Conservation (phyloP, 2,329 filamentous ascomycete genomes). For the Fusarium sp. region DNA sequence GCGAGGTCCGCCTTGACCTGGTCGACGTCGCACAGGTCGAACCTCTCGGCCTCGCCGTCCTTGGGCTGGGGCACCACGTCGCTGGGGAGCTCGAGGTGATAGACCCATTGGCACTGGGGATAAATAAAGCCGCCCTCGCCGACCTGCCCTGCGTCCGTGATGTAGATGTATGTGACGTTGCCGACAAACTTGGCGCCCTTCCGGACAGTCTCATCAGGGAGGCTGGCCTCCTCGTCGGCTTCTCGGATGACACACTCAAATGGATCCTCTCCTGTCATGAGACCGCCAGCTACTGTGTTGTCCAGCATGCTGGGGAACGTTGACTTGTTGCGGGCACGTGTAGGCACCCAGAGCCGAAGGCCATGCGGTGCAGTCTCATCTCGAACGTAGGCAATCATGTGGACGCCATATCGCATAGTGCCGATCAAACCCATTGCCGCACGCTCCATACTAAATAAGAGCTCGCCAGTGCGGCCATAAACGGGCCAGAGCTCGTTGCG, state of each 20-base stretch:
- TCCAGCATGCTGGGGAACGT: slow-evolving; percentile 95
- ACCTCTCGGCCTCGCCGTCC: slow-evolving; percentile 90
- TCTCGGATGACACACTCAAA: slow-evolving; percentile 89
- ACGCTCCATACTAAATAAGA: slow-evolving; percentile 83
- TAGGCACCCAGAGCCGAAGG: slow-evolving; percentile 86
- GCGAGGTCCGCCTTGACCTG: slow-evolving; percentile 78
- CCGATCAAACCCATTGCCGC: slow-evolving; percentile 80
- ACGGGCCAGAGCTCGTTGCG: slow-evolving; percentile 84
- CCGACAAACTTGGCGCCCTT: slow-evolving; percentile 69
- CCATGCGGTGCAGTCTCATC: slow-evolving; percentile 58
- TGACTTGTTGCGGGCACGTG: slow-evolving; percentile 80
- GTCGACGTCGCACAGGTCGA: slow-evolving; percentile 81
- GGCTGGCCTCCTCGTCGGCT: slow-evolving; percentile 86
- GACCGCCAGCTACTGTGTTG: slow-evolving; percentile 87
- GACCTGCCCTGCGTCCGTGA: slow-evolving; percentile 79
- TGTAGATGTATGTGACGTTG: slow-evolving; percentile 85
- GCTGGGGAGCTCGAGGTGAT: slow-evolving; percentile 82
- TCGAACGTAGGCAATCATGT: slow-evolving; percentile 80
- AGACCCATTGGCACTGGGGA: slow-evolving; percentile 92
- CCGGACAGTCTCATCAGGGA: slow-evolving; percentile 78
- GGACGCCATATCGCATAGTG: slow-evolving; percentile 81
- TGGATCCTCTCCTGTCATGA: slow-evolving; percentile 83
- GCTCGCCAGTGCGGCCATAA: slow-evolving; percentile 71
- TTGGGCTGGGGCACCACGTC: slow-evolving; percentile 79
- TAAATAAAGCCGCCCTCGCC: slow-evolving; percentile 87